Conservation (phyloP, 2,329 filamentous ascomycete genomes). For the Fusarium sp. region DNA sequence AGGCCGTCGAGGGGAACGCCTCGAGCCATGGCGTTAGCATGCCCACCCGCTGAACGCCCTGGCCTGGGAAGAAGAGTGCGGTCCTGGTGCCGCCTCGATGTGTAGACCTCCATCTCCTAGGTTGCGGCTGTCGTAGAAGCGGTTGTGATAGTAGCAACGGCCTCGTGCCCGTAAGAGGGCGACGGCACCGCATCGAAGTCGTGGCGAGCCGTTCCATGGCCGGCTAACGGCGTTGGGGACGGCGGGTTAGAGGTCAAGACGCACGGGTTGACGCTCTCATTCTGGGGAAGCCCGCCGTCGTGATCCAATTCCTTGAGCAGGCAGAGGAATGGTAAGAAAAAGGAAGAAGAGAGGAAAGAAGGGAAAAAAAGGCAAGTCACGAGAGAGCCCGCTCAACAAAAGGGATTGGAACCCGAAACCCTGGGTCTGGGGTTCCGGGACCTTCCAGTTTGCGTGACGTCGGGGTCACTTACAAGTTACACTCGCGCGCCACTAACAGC, state of each 20-base stretch:
- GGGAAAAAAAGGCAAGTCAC: background rate
- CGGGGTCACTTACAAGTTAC: constrained; percentile 23
- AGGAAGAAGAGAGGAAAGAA: background rate
- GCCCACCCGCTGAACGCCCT: constrained; percentile 89
- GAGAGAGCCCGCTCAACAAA: constrained; percentile 10
- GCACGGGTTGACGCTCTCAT: constrained; percentile 35
- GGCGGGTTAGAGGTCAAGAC: constrained; percentile 34
- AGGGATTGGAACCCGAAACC: constrained; percentile 15
- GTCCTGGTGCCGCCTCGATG: constrained; percentile 59
- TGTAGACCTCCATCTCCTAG: constrained; percentile 49
- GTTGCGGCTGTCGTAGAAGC: constrained; percentile 13
- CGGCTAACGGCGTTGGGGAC: constrained; percentile 41
- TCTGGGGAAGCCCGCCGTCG: constrained; percentile 22
- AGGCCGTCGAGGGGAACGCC: constrained; percentile 83
- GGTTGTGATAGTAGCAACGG: constrained; percentile 6
- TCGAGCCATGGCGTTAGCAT: constrained; percentile 90
- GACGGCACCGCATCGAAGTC: constrained; percentile 45
- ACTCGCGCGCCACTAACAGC: background rate
- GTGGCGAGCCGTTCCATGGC: constrained; percentile 50
- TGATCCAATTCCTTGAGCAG: background rate
- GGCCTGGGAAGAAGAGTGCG: constrained; percentile 76
- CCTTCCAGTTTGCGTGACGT: constrained; percentile 38
- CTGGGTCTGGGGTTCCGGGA: constrained; percentile 37
- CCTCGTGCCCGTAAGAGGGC: constrained; percentile 27
- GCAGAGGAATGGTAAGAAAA: background rate